These are phyloP conservation scores for Pontederia paniculata DNA, from an alignment of 176 grass and related monocot species.

Conservation along the genomic window DNA sequence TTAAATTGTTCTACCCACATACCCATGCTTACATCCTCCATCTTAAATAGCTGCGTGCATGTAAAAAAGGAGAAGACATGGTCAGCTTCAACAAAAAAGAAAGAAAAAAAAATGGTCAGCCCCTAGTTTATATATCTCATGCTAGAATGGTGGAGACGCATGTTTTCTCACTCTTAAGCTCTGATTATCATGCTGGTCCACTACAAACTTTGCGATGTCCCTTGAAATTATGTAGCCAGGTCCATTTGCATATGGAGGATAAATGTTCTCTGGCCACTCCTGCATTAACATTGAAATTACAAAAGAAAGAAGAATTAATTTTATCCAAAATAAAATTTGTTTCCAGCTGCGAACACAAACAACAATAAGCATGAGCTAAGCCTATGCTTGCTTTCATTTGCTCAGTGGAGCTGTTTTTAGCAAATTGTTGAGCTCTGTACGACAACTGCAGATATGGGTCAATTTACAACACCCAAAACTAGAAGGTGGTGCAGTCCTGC, in stretches of 20 bases:
- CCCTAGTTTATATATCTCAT: not conserved
- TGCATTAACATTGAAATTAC: slow-evolving; percentile 24
- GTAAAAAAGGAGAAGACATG: not conserved
- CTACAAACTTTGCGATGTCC: slow-evolving; percentile 64
- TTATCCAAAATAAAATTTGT: not conserved
- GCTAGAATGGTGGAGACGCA: not conserved
- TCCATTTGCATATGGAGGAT: slow-evolving; percentile 85
- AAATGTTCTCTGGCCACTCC: slow-evolving; percentile 93
- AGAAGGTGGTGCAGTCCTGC: too few relatives aligned
- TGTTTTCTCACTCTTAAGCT: slow-evolving; percentile 50
- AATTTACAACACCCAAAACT: too few relatives aligned
- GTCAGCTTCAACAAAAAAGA: not conserved
- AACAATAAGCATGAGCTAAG: too few relatives aligned
- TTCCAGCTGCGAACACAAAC: too few relatives aligned
- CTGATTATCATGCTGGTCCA: slow-evolving; percentile 67
- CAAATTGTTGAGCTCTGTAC: too few relatives aligned
- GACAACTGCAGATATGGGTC: too few relatives aligned
- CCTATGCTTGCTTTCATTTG: too few relatives aligned
- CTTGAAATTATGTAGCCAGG: slow-evolving; percentile 76
- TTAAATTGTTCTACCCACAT: slow-evolving; percentile 86
- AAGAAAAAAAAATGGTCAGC: too few relatives aligned
- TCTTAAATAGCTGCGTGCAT: slow-evolving; percentile 66
- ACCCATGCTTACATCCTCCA: slow-evolving; percentile 89
- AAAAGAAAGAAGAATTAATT: slow-evolving; percentile 4
- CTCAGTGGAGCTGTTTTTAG: too few relatives aligned